These are phyloP conservation scores for Suillus decipiens DNA, from an alignment of 768 basidiomycete genomes.

Conservation along the genomic window DNA sequence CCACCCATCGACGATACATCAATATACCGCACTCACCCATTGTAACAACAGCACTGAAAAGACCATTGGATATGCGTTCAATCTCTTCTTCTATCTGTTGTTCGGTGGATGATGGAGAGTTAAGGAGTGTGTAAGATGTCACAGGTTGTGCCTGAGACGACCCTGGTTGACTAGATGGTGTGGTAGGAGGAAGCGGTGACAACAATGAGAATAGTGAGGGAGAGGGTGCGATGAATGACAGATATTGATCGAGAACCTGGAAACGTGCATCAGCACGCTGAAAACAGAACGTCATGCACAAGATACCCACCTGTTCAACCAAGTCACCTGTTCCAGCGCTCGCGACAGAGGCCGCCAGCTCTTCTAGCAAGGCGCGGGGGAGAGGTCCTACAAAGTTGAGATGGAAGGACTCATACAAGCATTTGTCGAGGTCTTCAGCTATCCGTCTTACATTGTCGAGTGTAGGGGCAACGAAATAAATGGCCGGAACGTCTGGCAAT, in stretches of 20 bases:
- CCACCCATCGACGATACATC: neutral
- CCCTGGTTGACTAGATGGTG: slow-evolving; percentile 34
- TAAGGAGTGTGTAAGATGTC: slow-evolving; percentile 84
- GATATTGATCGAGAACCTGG: slow-evolving; percentile 93
- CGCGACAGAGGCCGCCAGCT: slow-evolving; percentile 88
- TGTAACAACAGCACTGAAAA: slow-evolving; percentile 91
- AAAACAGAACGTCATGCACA: neutral
- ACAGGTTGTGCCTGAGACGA: slow-evolving; percentile 39
- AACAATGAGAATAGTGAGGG: slow-evolving; percentile 90
- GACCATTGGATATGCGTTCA: slow-evolving; percentile 84
- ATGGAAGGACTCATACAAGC: slow-evolving; percentile 90
- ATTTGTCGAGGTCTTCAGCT: slow-evolving; percentile 88
- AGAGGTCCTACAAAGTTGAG: slow-evolving; percentile 95
- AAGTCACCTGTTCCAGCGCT: slow-evolving; percentile 80
- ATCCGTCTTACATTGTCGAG: slow-evolving; percentile 84
- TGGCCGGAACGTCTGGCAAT: slow-evolving; percentile 91
- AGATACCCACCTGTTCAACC: slow-evolving; percentile 64
- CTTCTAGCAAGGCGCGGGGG: slow-evolving; percentile 86
- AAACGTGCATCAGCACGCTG: neutral
- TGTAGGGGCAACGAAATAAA: slow-evolving; percentile 96
- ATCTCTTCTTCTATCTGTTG: slow-evolving; percentile 91
- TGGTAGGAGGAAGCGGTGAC: slow-evolving; percentile 49
- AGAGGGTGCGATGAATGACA: slow-evolving; percentile 94
- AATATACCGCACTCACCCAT: slow-evolving; percentile 55
- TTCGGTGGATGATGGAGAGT: slow-evolving; percentile 88